Base-by-base conservation (phyloP, 441 rosid genomes). In the Corymbia calophylla region DNA sequence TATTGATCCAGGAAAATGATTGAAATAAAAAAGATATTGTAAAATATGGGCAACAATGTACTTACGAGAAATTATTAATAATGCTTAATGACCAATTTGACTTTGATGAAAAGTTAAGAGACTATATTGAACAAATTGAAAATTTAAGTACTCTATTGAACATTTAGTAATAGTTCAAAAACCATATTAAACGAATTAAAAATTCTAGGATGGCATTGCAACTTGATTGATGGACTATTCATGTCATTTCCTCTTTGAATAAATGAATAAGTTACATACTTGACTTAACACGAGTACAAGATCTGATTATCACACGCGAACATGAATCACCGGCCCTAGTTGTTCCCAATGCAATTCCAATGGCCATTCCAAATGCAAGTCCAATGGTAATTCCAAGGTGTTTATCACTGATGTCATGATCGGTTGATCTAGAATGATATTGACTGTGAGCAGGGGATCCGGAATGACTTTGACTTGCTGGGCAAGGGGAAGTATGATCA, bases 291-390 rank as follows among this genome's bases (percentile, higher is more conserved):
- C 0, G 2, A 18, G 80, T 7, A 9, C 44, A 68, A 32, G 9
- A 68, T 68, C 13, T 31, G 0, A 68, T 31, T 68, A 32, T 68
- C 44, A 9, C 80, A 4, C 2, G 0, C 12, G 0, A 0, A 68
- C 21, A 68, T 10, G 23, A 60, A 60, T 60, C 17, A 27, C 31
- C 1, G 2, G 66, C 27, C 31, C 8, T 27, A 60, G 25, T 68
- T 32, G 12, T 32, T 68, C 25, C 77, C 44, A 68, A 68, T 32
- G 80, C 80, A 68, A 68, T 68, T 68, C 44, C 44, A 68, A 68
- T 18, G 80, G 80, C 44, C 80, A 32, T 68, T 68, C 80, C 7
- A 2, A 32, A 17, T 17, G 80, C 44, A 68, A 68, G 44, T 68
- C 2, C 80, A 32, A 31, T 32, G 44, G 44, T 68, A 44, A 68